A percentile compares a stretch with the other conserved stretches of the same genome.
phyloP scores from a whole-genome alignment of 345 rosid genomes.

The Camelina neglecta region DNA sequence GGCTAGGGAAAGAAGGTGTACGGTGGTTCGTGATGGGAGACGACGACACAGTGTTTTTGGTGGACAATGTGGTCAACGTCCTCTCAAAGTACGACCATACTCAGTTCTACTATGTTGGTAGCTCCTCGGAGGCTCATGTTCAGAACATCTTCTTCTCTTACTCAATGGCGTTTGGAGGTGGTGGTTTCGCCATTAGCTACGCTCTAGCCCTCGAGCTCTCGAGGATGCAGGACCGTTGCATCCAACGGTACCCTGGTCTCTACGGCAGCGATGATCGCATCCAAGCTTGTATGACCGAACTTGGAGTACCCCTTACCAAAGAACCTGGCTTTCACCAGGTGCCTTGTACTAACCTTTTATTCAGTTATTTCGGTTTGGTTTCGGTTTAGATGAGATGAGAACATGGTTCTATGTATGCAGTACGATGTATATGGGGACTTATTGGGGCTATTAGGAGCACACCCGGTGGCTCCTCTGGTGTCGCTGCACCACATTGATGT shows the following conservation, averaged over 20 bases:
- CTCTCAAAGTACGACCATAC: conserved; percentile 67
- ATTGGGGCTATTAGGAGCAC: conserved; percentile 73
- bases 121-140: conserved; percentile 80
- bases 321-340: conserved; percentile 93
- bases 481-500: conserved; percentile 85
- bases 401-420: conserved; percentile 47
- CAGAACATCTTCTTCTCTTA: conserved; percentile 81
- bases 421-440: conserved; percentile 81
- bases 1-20: conserved; percentile 66
- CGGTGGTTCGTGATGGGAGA: conserved; percentile 93
- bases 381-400: background rate
- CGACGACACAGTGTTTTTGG: conserved; percentile 75
- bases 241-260: conserved; percentile 73
- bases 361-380: background rate
- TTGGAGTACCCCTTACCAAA: conserved; percentile 77
- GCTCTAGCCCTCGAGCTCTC: conserved; percentile 68
- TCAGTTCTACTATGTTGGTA: conserved; percentile 73
- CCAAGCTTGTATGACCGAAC: conserved; percentile 89
- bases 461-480: conserved; percentile 74
- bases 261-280: conserved; percentile 87
- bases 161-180: conserved; percentile 86
- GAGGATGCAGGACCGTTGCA: conserved; percentile 78
- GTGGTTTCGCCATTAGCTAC: conserved; percentile 85
- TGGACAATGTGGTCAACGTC: conserved; percentile 67
- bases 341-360: background rate